phyloP scores from a whole-genome alignment of 2,329 filamentous ascomycete genomes.

The Nannizzia gypsea region DNA sequence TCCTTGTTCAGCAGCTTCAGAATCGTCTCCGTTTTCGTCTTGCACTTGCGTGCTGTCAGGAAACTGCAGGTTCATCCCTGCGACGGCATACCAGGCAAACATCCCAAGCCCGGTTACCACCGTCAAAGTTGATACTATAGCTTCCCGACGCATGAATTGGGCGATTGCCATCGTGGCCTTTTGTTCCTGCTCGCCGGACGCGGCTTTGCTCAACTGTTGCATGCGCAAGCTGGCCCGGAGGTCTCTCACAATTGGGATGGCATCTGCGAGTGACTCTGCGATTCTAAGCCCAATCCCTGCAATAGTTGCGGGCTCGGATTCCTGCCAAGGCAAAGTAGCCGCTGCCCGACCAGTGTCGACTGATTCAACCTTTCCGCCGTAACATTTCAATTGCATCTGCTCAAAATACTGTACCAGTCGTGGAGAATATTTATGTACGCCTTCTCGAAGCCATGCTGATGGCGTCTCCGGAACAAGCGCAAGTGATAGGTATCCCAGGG shows the following conservation, averaged over 20 bases:
- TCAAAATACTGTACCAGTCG: constrained; percentile 36
- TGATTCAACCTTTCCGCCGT: constrained; percentile 20
- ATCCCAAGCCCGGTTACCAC: constrained; percentile 26
- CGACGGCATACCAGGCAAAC: constrained; percentile 27
- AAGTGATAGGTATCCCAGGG: constrained; percentile 65
- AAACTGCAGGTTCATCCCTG: neutral
- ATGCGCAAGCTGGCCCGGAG: constrained; percentile 28
- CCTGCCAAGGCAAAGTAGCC: constrained; percentile 26
- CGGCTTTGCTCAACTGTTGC: constrained; percentile 23
- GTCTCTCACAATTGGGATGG: constrained; percentile 27
- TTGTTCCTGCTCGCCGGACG: constrained; percentile 19
- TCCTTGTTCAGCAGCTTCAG: constrained; percentile 5
- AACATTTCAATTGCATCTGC: constrained; percentile 28
- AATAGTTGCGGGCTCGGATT: constrained; percentile 23
- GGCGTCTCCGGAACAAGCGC: constrained; percentile 54
- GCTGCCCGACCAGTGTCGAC: constrained; percentile 5
- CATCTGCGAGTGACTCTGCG: constrained; percentile 26
- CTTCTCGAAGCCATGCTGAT: constrained; percentile 50
- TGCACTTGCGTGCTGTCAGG: neutral
- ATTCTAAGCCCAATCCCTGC: constrained; percentile 26
- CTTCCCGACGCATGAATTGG: constrained; percentile 22
- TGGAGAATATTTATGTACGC: constrained; percentile 41
- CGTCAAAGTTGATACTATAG: constrained; percentile 26
- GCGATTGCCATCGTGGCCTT: constrained; percentile 18
- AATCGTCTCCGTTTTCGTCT: neutral